Percentiles rank a stretch among this genome's conserved stretches.
These are phyloP conservation scores for Neurospora sp. DNA, from an alignment of 2,329 filamentous ascomycete species.

Conservation along the genomic window DNA sequence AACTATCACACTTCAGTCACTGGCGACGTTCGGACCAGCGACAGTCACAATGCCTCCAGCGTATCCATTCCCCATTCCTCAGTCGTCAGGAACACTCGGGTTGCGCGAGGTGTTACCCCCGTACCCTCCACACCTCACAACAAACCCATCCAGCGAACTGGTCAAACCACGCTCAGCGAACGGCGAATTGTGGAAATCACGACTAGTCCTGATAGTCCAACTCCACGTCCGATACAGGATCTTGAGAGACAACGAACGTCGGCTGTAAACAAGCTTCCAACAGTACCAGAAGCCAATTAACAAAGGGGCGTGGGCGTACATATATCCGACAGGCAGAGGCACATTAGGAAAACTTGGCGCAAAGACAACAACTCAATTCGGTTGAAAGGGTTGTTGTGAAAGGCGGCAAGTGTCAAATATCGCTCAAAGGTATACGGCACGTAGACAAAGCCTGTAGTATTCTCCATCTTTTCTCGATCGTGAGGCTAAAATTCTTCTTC, in stretches of 20 bases:
- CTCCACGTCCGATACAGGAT: not conserved
- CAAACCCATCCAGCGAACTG: not conserved
- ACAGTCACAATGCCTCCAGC: not conserved
- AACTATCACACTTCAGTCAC: not conserved
- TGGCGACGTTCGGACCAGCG: not conserved
- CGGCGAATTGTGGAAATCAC: not conserved
- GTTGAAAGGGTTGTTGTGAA: not conserved
- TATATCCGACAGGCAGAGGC: not conserved
- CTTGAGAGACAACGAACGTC: not conserved
- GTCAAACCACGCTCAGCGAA: not conserved
- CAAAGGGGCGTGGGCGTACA: not conserved
- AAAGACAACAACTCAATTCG: not conserved
- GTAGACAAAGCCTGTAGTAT: not conserved
- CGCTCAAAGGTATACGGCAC: not conserved
- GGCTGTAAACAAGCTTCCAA: not conserved
- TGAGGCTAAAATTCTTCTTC: not conserved
- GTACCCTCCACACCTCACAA: not conserved
- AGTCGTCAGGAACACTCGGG: not conserved
- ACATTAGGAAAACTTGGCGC: not conserved
- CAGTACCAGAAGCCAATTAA: not conserved
- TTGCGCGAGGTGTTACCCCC: not conserved
- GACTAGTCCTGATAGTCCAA: not conserved
- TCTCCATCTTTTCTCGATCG: not conserved
- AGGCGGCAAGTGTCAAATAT: not conserved
- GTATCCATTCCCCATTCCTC: not conserved